These are phyloP conservation scores for Alternaria rosae DNA, from an alignment of 2,329 filamentous ascomycete genomes.

Conservation along the genomic window DNA sequence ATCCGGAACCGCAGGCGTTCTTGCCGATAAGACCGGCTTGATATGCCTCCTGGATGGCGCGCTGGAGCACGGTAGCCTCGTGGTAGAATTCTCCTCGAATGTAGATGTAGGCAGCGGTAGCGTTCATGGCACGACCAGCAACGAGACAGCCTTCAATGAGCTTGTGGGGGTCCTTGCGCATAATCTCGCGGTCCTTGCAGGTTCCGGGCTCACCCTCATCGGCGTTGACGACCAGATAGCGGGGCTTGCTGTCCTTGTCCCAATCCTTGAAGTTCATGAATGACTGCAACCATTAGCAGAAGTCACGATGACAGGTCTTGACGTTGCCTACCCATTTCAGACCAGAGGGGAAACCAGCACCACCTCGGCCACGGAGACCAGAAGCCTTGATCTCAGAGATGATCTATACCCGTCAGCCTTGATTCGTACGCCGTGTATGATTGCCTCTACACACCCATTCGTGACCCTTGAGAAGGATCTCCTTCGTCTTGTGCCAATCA, in stretches of 20 bases:
- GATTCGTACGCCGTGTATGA: background rate
- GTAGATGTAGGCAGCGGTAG: constrained; percentile 98
- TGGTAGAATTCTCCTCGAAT: constrained; percentile 98
- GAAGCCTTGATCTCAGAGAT: constrained; percentile 98
- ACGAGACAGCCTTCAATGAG: constrained; percentile 96
- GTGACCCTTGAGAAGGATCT: constrained; percentile 95
- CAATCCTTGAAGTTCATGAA: constrained; percentile 99
- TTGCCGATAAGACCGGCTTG: constrained; percentile 93
- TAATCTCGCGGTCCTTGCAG: constrained; percentile 99
- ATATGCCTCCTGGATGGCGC: constrained; percentile 97
- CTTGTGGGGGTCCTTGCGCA: constrained; percentile 99
- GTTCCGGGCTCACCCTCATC: constrained; percentile 99
- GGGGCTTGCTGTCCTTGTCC: constrained; percentile 96
- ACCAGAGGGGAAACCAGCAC: constrained; percentile 96
- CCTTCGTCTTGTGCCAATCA: constrained; percentile 99
- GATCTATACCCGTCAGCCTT: constrained; percentile 64
- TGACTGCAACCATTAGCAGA: constrained; percentile 65
- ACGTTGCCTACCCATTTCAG: constrained; percentile 85
- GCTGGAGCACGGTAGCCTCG: constrained; percentile 91
- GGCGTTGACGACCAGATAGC: constrained; percentile 97
- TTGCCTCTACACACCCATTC: constrained; percentile 72
- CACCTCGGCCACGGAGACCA: constrained; percentile 91
- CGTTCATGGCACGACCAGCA: constrained; percentile 97
- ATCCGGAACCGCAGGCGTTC: constrained; percentile 95
- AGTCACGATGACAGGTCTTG: background rate